phyloP scores from a whole-genome alignment of 202 grass and related monocot genomes.

The Sporobolus alterniflorus region DNA sequence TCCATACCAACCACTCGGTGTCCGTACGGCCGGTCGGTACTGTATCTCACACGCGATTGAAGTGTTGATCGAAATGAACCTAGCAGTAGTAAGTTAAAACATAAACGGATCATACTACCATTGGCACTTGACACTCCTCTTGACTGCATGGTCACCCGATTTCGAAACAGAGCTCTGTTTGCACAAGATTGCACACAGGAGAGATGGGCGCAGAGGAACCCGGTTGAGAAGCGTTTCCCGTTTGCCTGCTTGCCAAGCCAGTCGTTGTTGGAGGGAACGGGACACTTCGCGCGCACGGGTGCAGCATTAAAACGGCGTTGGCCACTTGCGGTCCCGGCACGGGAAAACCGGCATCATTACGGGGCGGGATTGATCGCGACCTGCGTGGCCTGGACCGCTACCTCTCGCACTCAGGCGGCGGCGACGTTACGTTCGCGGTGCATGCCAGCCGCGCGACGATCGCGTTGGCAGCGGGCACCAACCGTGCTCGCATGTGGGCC shows the following conservation, averaged over 20 bases:
- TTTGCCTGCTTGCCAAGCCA: neutral
- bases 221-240: neutral
- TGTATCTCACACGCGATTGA: neutral
- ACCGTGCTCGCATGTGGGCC: neutral
- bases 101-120: too few relatives aligned
- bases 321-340: constrained; percentile 2
- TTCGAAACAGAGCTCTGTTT: neutral
- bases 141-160: too few relatives aligned
- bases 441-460: neutral
- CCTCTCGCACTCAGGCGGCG: constrained; percentile 2
- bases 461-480: neutral
- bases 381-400: neutral
- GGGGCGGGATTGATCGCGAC: neutral
- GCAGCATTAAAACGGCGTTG: constrained; percentile 40
- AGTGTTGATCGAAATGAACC: neutral
- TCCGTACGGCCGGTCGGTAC: too few relatives aligned
- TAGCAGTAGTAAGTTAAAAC: neutral
- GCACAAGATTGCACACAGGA: neutral
- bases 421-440: neutral
- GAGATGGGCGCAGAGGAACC: neutral
- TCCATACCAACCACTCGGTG: too few relatives aligned
- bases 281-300: constrained; percentile 20
- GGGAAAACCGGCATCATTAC: constrained; percentile 2
- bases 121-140: too few relatives aligned
- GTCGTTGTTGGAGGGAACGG: constrained; percentile 28